Percentiles rank a stretch among this genome's conserved stretches.
These are phyloP conservation scores for Wolfiporia cocos DNA, from an alignment of 1,284 basidiomycete genomes.

Conservation along the genomic window DNA sequence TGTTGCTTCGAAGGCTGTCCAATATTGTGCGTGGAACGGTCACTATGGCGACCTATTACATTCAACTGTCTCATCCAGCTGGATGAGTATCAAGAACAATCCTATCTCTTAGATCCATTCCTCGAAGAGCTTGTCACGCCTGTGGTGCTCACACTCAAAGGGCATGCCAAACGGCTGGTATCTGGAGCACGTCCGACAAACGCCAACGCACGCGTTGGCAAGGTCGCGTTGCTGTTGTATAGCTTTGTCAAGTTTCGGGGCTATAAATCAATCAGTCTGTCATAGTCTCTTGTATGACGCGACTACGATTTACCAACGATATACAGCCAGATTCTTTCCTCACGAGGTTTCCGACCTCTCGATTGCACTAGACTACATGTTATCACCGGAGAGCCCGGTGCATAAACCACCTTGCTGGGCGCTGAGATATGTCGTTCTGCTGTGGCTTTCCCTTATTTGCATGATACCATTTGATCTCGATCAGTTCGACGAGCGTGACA, in stretches of 20 bases:
- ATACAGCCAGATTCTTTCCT: constrained; percentile 89
- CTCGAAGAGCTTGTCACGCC: constrained; percentile 82
- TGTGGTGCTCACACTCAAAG: constrained; percentile 62
- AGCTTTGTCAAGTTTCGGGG: constrained; percentile 87
- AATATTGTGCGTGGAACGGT: constrained; percentile 37
- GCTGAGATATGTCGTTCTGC: constrained; percentile 76
- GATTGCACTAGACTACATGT: constrained; percentile 67
- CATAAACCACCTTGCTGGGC: constrained; percentile 60
- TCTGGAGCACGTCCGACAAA: constrained; percentile 27
- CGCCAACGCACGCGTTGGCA: constrained; percentile 39
- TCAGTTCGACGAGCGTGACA: constrained; percentile 67
- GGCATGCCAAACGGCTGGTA: constrained; percentile 44
- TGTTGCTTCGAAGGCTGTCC: constrained; percentile 33
- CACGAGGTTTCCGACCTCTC: constrained; percentile 82
- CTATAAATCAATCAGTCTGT: constrained; percentile 88
- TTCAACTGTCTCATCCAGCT: constrained; percentile 51
- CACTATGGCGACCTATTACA: too few relatives aligned
- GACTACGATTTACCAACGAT: neutral
- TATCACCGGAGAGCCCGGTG: constrained; percentile 39
- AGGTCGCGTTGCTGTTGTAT: constrained; percentile 69
- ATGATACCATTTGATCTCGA: constrained; percentile 91
- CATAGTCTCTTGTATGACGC: neutral
- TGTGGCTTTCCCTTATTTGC: constrained; percentile 93
- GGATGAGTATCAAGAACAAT: constrained; percentile 88
- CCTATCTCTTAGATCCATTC: constrained; percentile 93